Evolutionary conservation across 2,329 filamentous ascomycete species (phyloP).

Genomic region (Phyllosticta paracitricarpa): DNA sequence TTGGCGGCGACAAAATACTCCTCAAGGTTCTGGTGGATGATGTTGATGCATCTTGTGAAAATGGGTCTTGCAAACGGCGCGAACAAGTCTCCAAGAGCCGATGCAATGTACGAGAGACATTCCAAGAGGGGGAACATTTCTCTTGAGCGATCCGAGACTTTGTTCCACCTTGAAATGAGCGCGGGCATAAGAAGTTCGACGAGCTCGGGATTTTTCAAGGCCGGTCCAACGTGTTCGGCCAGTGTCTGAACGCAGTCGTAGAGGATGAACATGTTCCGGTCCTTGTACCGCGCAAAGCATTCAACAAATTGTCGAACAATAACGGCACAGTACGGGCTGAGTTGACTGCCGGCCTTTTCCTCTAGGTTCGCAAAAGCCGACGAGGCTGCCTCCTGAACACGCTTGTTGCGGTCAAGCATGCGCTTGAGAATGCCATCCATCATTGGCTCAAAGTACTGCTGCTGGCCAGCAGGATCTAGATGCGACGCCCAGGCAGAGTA

Average conservation of each 20-base stretch:
- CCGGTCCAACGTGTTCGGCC: constrained; percentile 78
- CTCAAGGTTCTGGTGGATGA: constrained; percentile 86
- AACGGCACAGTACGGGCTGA: constrained; percentile 77
- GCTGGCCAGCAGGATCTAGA: constrained; percentile 57
- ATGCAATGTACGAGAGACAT: constrained; percentile 87
- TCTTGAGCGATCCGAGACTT: constrained; percentile 75
- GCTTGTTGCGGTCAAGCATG: constrained; percentile 97
- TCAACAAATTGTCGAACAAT: constrained; percentile 87
- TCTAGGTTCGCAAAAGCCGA: constrained; percentile 95
- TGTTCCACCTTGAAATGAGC: constrained; percentile 78
- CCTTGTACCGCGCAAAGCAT: constrained; percentile 94
- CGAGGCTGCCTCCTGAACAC: constrained; percentile 90
- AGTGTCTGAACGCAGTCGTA: constrained; percentile 98
- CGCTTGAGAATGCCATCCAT: constrained; percentile 92
- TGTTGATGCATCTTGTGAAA: constrained; percentile 77
- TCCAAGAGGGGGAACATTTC: constrained; percentile 95
- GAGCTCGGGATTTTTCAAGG: constrained; percentile 71
- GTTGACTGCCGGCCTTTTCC: constrained; percentile 73
- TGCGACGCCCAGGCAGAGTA: constrained; percentile 89
- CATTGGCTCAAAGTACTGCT: constrained; percentile 82
- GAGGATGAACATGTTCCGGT: constrained; percentile 96
- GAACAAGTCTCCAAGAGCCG: constrained; percentile 73
- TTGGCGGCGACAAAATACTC: constrained; percentile 61
- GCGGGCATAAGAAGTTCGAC: constrained; percentile 85
- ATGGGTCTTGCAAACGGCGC: constrained; percentile 77